Evolutionary conservation across 768 basidiomycete genomes (phyloP), one percentile per base, ranked within the genome.

Genomic region (Boletus vinaceobasis): DNA sequence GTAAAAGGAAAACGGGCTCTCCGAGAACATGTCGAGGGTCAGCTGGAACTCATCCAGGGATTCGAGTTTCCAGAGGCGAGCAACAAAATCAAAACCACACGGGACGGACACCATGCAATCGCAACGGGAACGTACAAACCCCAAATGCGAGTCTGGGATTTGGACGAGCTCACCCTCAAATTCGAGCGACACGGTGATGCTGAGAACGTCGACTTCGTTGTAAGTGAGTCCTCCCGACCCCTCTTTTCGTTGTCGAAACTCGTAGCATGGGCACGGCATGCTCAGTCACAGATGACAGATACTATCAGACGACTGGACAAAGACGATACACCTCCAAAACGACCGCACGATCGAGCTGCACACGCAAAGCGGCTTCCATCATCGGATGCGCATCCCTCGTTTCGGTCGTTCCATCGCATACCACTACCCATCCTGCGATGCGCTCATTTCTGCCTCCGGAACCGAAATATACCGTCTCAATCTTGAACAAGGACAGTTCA

Each of bases 41-140:
- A 87, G 29, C 83, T 97, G 62, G 91, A 96, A 68, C 87, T 96
- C 60, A 87, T 94, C 47, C 93, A 99, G 66, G 89, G 94, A 53
- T 97, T 98, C 71, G 93, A 96, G 65, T 98, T 99, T 62, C 95
- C 97, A 8, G 94, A 98, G 69, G 93, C 95, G 15, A 93, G 91
- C 69, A 95, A 93, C 73, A 85, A 84, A 62, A 80, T 99, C 63
- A 93, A 86, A 71, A 88, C 88, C 5, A 98, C 95, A 3, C 77
- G 87, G 37, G 95, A 99, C 70, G 96, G 97, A 1, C 86, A 88
- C 64, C 88, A 95, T 81, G 88, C 85, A 11, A 81, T 98, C 52
- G 96, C 93, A 0, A 98, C 96, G 23, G 97, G 97, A 26, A 91
- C 89, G 4, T 99, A 99, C 75, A 99, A 99, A 71, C 97, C 97